phyloP scores from a whole-genome alignment of 768 basidiomycete species.

The Suillus brevipes region DNA sequence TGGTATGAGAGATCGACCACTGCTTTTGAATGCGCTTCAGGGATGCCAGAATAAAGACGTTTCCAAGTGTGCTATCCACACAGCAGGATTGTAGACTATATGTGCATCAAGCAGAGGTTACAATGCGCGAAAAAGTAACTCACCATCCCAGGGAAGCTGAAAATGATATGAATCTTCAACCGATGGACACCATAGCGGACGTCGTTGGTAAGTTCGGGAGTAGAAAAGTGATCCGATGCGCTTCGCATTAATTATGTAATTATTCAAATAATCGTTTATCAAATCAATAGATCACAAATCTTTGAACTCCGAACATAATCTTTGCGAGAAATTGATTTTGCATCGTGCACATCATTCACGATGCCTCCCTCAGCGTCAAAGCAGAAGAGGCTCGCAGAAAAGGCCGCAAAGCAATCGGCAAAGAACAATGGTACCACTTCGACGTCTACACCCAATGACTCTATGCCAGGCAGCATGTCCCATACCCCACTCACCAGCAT shows the following conservation, averaged over 20 bases:
- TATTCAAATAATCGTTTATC: conserved; percentile 1
- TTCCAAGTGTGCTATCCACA: conserved; percentile 84
- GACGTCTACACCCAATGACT: conserved; percentile 63
- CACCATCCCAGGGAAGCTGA: conserved; percentile 45
- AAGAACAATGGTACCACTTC: conserved; percentile 49
- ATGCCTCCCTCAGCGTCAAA: conserved; percentile 84
- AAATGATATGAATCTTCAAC: conserved; percentile 82
- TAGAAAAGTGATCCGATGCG: too few relatives aligned
- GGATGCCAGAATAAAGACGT: conserved; percentile 86
- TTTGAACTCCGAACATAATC: conserved; percentile 20
- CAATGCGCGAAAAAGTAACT: conserved; percentile 17
- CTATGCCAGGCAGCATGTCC: conserved; percentile 58
- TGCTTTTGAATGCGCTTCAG: conserved; percentile 81
- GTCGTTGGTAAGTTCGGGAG: too few relatives aligned
- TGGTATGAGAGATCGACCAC: conserved; percentile 86
- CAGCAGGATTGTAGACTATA: conserved; percentile 74
- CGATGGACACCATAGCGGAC: too few relatives aligned
- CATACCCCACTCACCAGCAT: conserved; percentile 83
- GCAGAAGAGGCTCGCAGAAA: conserved; percentile 94
- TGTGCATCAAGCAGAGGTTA: background rate
- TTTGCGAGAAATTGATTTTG: conserved; percentile 29
- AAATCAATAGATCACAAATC: conserved; percentile 20
- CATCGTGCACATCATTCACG: conserved; percentile 21
- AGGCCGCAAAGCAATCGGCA: conserved; percentile 79
- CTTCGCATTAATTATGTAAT: background rate